Evolutionary conservation across 225 moss, liverwort and hornwort species (phyloP).

Genomic region (Bryoerythrophyllum caledonicum): DNA sequence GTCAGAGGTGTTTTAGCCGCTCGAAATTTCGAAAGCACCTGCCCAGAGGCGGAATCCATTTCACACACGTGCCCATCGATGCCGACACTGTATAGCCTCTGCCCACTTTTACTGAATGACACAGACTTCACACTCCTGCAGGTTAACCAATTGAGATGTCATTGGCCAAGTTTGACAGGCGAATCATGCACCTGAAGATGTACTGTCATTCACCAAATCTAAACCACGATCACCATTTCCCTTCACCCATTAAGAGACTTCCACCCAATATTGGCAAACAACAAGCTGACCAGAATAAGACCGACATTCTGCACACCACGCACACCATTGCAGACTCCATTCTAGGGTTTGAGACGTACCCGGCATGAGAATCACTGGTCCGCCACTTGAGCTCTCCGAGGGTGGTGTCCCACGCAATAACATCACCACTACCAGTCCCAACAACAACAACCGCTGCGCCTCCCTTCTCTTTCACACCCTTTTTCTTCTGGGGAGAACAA

Average conservation of each 20-base stretch:
- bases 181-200: not conserved
- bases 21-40: conserved; percentile 75
- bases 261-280: not conserved
- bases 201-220: not conserved
- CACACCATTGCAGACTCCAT: not conserved
- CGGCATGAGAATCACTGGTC: conserved; percentile 69
- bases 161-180: not conserved
- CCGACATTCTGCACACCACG: not conserved
- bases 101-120: conserved; percentile 62
- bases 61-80: conserved; percentile 84
- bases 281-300: not conserved
- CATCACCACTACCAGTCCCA: conserved; percentile 81
- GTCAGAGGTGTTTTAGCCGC: conserved; percentile 73
- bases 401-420: conserved; percentile 77
- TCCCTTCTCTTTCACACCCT: conserved; percentile 57
- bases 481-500: conserved; percentile 71
- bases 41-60: conserved; percentile 59
- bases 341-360: conserved; percentile 39
- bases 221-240: not conserved
- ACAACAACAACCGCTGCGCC: conserved; percentile 54
- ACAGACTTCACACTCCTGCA: conserved; percentile 81
- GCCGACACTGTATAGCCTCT: conserved; percentile 76
- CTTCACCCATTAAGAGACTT: not conserved
- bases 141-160: conserved; percentile 3
- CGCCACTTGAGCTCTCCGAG: conserved; percentile 90